phyloP scores from a whole-genome alignment of 169 alveolate genomes.

The Plasmodium falciparum region DNA sequence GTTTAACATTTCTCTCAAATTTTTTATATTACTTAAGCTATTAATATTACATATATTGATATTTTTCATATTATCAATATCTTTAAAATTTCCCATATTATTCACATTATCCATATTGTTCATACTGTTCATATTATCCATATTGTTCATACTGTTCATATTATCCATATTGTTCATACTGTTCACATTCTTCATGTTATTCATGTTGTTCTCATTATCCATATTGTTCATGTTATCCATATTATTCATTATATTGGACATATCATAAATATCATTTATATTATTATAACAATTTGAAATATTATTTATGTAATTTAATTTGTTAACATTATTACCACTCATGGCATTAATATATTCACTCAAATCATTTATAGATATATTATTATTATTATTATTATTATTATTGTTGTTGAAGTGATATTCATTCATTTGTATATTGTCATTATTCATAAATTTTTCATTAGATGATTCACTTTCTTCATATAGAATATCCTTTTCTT shows the following conservation, averaged over 20 bases:
- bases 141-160: neutral
- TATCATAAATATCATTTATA: neutral
- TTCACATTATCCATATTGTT: neutral
- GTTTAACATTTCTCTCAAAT: constrained; percentile 1
- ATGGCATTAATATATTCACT: neutral
- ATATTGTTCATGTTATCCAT: neutral
- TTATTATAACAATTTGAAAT: neutral
- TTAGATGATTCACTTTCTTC: neutral
- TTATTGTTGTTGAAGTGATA: neutral
- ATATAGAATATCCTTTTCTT: constrained; percentile 7
- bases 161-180: neutral
- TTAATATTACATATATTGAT: neutral
- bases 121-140: neutral
- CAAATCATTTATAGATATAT: neutral
- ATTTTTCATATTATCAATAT: neutral
- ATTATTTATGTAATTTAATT: neutral
- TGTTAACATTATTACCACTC: neutral
- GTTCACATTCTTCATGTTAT: neutral
- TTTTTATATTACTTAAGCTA: neutral
- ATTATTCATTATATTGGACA: neutral
- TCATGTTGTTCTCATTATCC: neutral
- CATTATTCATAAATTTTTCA: neutral
- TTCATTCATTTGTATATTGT: neutral
- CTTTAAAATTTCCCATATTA: neutral
- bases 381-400: neutral